These are phyloP conservation scores for Termitomyces sp. DNA, from an alignment of 768 basidiomycete genomes.

Conservation along the genomic window DNA sequence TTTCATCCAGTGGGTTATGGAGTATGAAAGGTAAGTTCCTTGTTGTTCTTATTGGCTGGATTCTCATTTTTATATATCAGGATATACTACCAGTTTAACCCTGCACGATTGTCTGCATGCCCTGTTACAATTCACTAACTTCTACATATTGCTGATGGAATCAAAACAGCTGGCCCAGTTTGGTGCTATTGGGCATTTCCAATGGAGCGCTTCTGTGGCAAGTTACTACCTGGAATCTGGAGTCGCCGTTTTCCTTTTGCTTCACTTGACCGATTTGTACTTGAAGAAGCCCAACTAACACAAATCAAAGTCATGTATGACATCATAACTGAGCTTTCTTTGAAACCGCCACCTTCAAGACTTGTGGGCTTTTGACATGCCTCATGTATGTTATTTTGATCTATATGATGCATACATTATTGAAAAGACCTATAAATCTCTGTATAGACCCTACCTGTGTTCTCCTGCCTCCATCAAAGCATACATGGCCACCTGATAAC, in stretches of 20 bases:
- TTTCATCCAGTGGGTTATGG: conserved; percentile 25
- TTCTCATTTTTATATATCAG: background rate
- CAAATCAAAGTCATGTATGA: conserved; percentile 16
- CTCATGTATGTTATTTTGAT: background rate
- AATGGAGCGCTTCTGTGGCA: conserved; percentile 34
- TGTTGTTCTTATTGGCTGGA: background rate
- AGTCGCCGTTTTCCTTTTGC: conserved; percentile 22
- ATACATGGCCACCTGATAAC: conserved; percentile 3
- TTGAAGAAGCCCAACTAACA: conserved; percentile 14
- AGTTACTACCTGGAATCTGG: conserved; percentile 21
- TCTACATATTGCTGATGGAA: conserved; percentile 29
- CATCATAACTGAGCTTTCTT: conserved; percentile 4
- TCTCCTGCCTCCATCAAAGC: conserved; percentile 20
- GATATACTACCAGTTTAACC: conserved; percentile 25
- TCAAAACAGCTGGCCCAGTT: conserved; percentile 29
- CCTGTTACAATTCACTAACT: conserved; percentile 29
- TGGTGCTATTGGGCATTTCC: conserved; percentile 38
- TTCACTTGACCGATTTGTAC: conserved; percentile 9
- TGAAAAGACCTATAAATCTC: conserved; percentile 10
- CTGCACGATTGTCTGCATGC: conserved; percentile 21
- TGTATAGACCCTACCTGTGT: conserved; percentile 23
- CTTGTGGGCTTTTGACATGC: background rate
- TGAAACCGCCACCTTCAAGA: background rate
- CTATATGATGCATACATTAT: too few species aligned
- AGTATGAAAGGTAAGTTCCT: conserved; percentile 20